Conservation (phyloP, 768 basidiomycete species). For the Leccinum barrowsii region DNA sequence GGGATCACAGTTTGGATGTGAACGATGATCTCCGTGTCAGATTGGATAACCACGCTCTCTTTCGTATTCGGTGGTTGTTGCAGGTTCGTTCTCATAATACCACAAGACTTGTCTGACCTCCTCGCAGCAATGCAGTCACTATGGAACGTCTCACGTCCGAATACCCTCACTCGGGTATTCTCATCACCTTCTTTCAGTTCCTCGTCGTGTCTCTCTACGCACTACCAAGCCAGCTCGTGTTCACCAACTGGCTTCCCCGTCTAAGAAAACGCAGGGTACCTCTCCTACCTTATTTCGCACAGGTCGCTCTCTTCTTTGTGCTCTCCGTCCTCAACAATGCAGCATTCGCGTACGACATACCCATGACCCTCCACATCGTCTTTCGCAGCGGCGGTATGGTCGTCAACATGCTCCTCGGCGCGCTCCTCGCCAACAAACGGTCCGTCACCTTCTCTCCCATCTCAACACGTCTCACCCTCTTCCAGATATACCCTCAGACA, state of each 20-base stretch:
- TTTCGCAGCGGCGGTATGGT: constrained; percentile 88
- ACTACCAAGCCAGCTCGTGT: constrained; percentile 57
- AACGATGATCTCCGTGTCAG: constrained; percentile 20
- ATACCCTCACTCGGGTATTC: constrained; percentile 68
- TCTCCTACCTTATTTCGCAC: constrained; percentile 65
- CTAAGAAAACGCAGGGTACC: constrained; percentile 68
- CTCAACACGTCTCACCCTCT: constrained; percentile 3
- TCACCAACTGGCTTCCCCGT: constrained; percentile 34
- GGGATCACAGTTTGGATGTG: constrained; percentile 12
- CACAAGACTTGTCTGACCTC: too few species aligned
- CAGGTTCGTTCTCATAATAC: constrained; percentile 33
- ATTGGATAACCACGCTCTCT: constrained; percentile 63
- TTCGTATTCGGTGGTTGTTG: constrained; percentile 92
- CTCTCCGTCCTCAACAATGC: constrained; percentile 85
- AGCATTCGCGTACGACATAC: constrained; percentile 84
- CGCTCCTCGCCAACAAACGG: constrained; percentile 61
- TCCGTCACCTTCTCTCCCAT: constrained; percentile 31
- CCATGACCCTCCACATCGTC: constrained; percentile 92
- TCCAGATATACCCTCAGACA: constrained; percentile 63
- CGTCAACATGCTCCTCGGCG: constrained; percentile 79
- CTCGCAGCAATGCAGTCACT: constrained; percentile 70
- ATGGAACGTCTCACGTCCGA: constrained; percentile 68
- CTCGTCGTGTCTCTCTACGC: constrained; percentile 71
- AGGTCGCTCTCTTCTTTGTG: constrained; percentile 77
- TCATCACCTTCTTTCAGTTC: constrained; percentile 89